Base-by-base conservation (phyloP, 495 filamentous ascomycete species). In the Gamarada debralockiae region DNA sequence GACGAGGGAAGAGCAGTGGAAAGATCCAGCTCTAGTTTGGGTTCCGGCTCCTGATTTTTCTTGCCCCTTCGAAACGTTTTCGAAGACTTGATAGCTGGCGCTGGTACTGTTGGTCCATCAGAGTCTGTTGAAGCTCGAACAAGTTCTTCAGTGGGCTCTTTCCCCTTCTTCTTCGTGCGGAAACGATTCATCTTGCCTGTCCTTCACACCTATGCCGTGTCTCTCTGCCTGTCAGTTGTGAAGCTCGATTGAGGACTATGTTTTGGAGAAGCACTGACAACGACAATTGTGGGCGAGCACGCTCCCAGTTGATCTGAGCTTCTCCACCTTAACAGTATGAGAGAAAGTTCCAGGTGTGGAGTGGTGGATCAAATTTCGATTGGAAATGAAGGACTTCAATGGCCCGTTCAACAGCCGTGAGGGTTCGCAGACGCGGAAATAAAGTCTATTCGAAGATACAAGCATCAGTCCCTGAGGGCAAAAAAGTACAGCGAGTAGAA, bases 1-100 rank as follows among this genome's bases (percentile, higher is more conserved):
- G 73, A 80, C 0, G 91, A 77, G 2, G 93, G 93, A 4, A 99
- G 72, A 3, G 82, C 92, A 18, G 67, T 72, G 2, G 84, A 67
- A 15, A 97, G 69, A 53, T 97, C 86, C 36, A 97, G 59, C 25
- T 90, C 73, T 14, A 73, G 74, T 65, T 84, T 85, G 4, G 75
- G 66, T 61, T 83, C 78, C 18, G 63, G 62, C 57, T 76, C 72
- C 52, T 72, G 65, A 44, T 72, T 66, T 65, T 84, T 83, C 60
- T 83, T 85, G 1, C 72, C 70, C 57, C 70, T 70, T 49, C 77
- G 67, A 57, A 82, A 83, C 33, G 82, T 79, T 55, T 74, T 81
- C 48, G 77, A 81, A 63, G 57, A 67, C 62, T 70, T 80, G 4
- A 55, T 15, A 47, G 42, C 64, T 61, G 36, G 63, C 45, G 40